These are phyloP conservation scores for Metschnikowia cubensis DNA, from an alignment of 805 yeast species.

Conservation along the genomic window DNA sequence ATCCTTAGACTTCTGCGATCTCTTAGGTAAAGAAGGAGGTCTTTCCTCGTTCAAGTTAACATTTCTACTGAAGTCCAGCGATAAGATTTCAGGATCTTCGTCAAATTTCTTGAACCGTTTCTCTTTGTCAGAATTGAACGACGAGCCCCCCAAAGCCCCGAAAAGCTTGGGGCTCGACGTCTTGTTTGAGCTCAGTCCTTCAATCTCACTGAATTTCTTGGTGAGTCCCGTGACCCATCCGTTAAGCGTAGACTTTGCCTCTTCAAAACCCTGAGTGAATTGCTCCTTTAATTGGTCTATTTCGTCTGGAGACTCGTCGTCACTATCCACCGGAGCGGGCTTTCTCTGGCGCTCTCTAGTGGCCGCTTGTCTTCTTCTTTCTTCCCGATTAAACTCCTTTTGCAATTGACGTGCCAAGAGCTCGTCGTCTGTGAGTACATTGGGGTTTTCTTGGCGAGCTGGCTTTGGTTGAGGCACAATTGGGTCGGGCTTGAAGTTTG, in stretches of 20 bases:
- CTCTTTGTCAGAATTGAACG: slow-evolving; percentile 23
- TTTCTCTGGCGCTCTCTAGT: slow-evolving; percentile 10
- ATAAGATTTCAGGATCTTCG: slow-evolving; percentile 53
- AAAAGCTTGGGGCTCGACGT: slow-evolving; percentile 32
- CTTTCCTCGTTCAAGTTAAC: slow-evolving; percentile 35
- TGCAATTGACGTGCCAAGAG: slow-evolving; percentile 77
- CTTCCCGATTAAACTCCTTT: slow-evolving; percentile 50
- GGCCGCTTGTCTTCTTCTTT: slow-evolving; percentile 29
- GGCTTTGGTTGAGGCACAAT: slow-evolving; percentile 15
- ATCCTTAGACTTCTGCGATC: slow-evolving; percentile 9
- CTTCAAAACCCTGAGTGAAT: slow-evolving; percentile 72
- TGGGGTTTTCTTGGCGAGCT: slow-evolving; percentile 19
- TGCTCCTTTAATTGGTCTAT: slow-evolving; percentile 65
- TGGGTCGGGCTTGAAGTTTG: slow-evolving; percentile 53
- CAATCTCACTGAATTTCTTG: slow-evolving; percentile 37
- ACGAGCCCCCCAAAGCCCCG: slow-evolving; percentile 47
- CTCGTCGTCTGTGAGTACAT: slow-evolving; percentile 60
- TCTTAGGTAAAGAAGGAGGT: slow-evolving; percentile 25
- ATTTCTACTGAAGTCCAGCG: slow-evolving; percentile 45
- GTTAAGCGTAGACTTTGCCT: slow-evolving; percentile 70
- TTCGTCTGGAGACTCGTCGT: slow-evolving; percentile 48
- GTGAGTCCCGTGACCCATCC: slow-evolving; percentile 73
- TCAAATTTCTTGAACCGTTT: slow-evolving; percentile 35
- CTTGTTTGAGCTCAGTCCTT: slow-evolving; percentile 6
- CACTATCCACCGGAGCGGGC: slow-evolving; percentile 20